Conservation (phyloP, 106 monocot species). For the Amphibolis antarctica region DNA sequence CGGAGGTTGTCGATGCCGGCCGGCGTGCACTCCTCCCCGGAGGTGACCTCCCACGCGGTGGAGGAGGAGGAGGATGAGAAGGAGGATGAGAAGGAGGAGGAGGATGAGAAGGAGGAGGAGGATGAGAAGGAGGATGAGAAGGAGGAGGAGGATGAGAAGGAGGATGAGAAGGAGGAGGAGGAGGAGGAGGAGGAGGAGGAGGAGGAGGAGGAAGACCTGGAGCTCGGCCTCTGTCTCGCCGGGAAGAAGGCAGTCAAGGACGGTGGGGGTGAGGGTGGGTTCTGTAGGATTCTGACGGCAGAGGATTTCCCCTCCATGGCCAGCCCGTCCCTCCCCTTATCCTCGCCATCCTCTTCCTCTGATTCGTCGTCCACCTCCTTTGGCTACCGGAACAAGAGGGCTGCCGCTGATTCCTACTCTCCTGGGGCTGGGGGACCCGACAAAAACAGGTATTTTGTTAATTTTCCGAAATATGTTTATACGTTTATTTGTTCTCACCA, state of each 20-base stretch:
- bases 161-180: background rate
- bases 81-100: background rate
- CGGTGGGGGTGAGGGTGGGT: background rate
- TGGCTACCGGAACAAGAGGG: background rate
- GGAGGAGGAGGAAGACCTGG: constrained; percentile 19
- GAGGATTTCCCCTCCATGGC: constrained; percentile 34
- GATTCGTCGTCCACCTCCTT: constrained; percentile 26
- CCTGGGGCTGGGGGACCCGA: no score
- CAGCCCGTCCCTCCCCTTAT: constrained; percentile 3
- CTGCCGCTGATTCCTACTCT: background rate
- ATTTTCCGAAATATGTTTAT: no score
- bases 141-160: background rate
- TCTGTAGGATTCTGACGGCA: constrained; percentile 47
- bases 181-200: background rate
- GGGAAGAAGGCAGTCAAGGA: constrained; percentile 9
- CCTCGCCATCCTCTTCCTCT: constrained; percentile 21
- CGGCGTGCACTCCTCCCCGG: background rate
- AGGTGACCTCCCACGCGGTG: background rate
- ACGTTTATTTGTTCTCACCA: no score
- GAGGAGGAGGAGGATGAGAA: background rate
- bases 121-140: background rate
- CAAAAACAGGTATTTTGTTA: no score
- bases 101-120: background rate
- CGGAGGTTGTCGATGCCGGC: no score
- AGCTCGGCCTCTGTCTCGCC: constrained; percentile 55